These are phyloP conservation scores for Gyrodon lividus DNA, from an alignment of 768 basidiomycete species.

Conservation along the genomic window DNA sequence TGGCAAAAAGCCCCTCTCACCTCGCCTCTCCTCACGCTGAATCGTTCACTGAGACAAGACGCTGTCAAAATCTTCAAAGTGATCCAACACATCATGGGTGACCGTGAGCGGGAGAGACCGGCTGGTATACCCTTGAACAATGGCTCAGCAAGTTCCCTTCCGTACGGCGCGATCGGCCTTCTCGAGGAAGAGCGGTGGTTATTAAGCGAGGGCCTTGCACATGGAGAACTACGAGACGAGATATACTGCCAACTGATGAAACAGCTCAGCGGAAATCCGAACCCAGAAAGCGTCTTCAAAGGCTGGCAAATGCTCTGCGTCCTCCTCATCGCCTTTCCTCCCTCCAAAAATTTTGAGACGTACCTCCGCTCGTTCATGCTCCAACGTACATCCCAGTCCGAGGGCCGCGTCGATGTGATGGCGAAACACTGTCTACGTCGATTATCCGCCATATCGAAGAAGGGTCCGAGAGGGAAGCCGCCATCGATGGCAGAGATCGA, in stretches of 20 bases:
- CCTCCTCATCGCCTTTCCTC: constrained; percentile 86
- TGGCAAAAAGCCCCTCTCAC: constrained; percentile 84
- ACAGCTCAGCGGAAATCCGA: constrained; percentile 82
- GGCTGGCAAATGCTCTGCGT: constrained; percentile 95
- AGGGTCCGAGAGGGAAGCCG: constrained; percentile 83
- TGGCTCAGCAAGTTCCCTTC: constrained; percentile 43
- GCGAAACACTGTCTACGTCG: constrained; percentile 89
- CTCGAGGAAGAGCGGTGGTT: constrained; percentile 89
- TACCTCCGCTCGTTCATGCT: constrained; percentile 81
- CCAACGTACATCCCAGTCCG: constrained; percentile 60
- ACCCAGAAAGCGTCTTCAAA: constrained; percentile 80
- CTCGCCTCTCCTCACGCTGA: constrained; percentile 72
- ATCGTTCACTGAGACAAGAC: constrained; percentile 65
- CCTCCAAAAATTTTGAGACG: constrained; percentile 88
- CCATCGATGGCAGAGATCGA: constrained; percentile 86
- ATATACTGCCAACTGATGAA: constrained; percentile 93
- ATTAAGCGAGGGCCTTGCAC: constrained; percentile 70
- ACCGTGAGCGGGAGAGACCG: constrained; percentile 71
- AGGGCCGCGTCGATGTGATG: constrained; percentile 85
- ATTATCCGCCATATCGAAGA: constrained; percentile 69
- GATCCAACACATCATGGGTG: constrained; percentile 92
- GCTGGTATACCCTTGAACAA: constrained; percentile 47
- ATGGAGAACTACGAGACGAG: constrained; percentile 88
- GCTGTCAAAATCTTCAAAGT: constrained; percentile 86
- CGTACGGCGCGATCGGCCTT: constrained; percentile 43